Evolutionary conservation across 352 stramenopile genomes (phyloP), one percentile per base, ranked within the genome.

Genomic region (Pythium pectinolyticum): DNA sequence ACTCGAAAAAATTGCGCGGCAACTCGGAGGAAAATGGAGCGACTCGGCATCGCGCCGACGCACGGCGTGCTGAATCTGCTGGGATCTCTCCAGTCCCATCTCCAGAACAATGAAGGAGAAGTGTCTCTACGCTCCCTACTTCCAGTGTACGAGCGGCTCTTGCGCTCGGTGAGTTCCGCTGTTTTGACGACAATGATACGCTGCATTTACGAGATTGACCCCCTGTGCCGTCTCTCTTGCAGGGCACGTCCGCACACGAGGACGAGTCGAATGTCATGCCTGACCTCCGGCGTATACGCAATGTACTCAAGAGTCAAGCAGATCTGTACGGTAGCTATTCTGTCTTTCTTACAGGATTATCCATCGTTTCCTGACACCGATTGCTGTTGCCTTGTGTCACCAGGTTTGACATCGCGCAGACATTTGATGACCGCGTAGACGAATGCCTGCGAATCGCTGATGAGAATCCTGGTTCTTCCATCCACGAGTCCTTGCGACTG

Each of bases 101-200:
- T 88, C 30, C 63, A 48, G 19, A 37, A 41, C 0, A 60, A 73
- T 4, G 30, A 19, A 22, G 47, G 46, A 22, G 57, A 47, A 59
- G 60, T 59, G 53, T 61, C 48, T 17, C 62, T 92, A 50, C 68
- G 58, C n/a, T 53, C 59, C 34, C 48, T 87, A 1, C 22, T 82
- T 17, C 58, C 69, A 1, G 47, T 69, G 27, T 89, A 82, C 46
- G 64, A 86, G 67, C 77, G 63, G 37, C 72, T 92, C 9, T 68
- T 92, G 56, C 67, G 54, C 25, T 72, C 73, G 34, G 82, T 89
- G 71, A 30, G 80, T 63, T 2, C 17, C 57, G 48, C 34, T 53
- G 45, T 28, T 8, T 11, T 22, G 35, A 25, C 8, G 27, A n/a
- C 30, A 2, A 8, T 34, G 22, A n/a, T 28, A 22, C 22, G 15